Base-by-base conservation (phyloP, 148 eudicot species). In the Rhododendron ovatum region DNA sequence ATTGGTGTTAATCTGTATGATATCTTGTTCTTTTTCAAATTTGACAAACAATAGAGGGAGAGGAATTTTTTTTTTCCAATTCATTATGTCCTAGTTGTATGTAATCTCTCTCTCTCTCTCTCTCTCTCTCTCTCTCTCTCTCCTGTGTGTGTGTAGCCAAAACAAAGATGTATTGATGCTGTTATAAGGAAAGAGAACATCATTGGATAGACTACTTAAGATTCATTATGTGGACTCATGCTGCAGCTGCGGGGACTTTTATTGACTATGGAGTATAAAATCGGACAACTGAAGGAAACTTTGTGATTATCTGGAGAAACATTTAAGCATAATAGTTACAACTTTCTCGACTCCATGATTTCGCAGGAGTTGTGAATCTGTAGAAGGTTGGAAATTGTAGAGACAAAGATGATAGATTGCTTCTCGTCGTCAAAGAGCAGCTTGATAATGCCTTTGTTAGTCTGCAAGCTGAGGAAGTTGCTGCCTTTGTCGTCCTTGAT, bases 341-440 rank as follows among this genome's bases (percentile, higher is more conserved):
- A 48, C 82, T 20, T 37, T 63, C 24, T 39, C 47, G 48, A 48
- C 53, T 75, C 65, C 39, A 39, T 26, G 22, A 22, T 74, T 37
- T 63, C 26, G 37, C 79, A 82, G 24, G 84, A 73, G 78, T 53
- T 86, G 50, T 41, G 84, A 86, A 80, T 76, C 80, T 83, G 77
- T 73, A 86, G 15, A 12, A 90, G 87, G 80, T 78, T 84, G 48
- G 86, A 84, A 84, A 86, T 88, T 67, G 87, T 86, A 53, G 91
- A 84, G 87, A 55, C 79, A 84, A 87, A 86, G 48, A 88, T n/a
- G 45, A 48, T 67, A 43, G 84, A 86, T 74, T 88, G 87, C 81
- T 76, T 88, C 82, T 88, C 87, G 63, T 90, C 89, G 67, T 90
- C 84, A 43, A 90, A 86, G 17, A 86, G 82, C 74, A 90, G 87